A percentile compares a stretch with the other conserved stretches of the same genome.
Conservation (phyloP, 345 rosid genomes). For the Euclidium syriacum region DNA sequence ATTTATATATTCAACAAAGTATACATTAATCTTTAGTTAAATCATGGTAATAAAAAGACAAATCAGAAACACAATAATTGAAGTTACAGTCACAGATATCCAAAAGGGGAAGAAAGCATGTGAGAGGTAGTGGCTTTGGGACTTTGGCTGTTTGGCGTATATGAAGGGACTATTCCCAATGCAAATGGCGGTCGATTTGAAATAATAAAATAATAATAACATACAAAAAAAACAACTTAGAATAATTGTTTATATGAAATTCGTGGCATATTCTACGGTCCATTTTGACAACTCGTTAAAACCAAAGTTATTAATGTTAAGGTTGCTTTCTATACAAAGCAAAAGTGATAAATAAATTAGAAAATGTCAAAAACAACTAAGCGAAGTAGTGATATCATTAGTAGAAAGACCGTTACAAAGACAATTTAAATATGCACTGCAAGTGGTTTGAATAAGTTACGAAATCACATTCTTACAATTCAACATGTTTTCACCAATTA, state of each 20-base stretch:
- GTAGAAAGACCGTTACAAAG: background rate
- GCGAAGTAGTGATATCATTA: background rate
- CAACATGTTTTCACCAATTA: background rate
- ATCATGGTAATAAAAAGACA: background rate
- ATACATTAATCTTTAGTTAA: background rate
- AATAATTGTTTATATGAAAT: background rate
- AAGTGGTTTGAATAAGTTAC: background rate
- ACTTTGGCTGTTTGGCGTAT: conserved; percentile 7
- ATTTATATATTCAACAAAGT: background rate
- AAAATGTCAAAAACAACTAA: background rate
- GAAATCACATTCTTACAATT: background rate
- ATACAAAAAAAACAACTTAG: background rate
- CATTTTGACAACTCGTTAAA: background rate
- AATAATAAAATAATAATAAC: background rate
- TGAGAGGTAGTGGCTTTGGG: conserved; percentile 1
- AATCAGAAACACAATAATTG: background rate
- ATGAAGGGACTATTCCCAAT: conserved; percentile 10
- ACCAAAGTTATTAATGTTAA: background rate
- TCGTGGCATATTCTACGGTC: conserved; percentile 17
- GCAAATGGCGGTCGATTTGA: conserved; percentile 9
- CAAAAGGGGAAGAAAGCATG: conserved; percentile 7
- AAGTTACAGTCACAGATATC: background rate
- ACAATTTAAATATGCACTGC: background rate
- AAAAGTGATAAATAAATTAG: background rate
- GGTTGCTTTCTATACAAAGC: conserved; percentile 4